Evolutionary conservation across 2,329 filamentous ascomycete species (phyloP), one percentile per base, ranked within the genome.

Genomic region (Aureobasidium mangrovei): DNA sequence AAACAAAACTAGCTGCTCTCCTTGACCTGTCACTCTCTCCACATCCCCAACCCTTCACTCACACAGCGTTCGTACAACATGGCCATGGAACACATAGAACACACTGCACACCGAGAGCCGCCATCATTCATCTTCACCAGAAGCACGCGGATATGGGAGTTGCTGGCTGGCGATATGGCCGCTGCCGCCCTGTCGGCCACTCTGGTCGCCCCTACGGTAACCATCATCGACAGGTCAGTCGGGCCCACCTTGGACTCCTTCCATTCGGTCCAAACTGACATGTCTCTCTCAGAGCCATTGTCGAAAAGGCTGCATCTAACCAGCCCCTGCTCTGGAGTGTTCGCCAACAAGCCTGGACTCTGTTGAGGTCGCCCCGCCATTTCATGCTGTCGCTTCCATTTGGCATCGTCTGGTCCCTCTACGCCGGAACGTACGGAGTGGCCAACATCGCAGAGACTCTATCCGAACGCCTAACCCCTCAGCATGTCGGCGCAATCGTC

Each of bases 321-420:
- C 58, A 57, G 12, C 59, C 59, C 1, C 48, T 58, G 12, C n/a
- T 54, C n/a, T 39, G 55, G n/a, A 55, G 58, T 51, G 57, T 60
- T 1, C 46, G 64, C 32, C 57, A 54, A 1, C 61, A 63, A 24
- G 56, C 64, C 5, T 52, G 62, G 6, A 60, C 58, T 41, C 61
- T 63, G 18, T 57, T 63, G 12, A 60, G 56, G n/a, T 58, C 61
- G 33, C 65, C 62, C 18, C 54, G 56, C 29, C 54, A 56, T 1
- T 65, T 65, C 53, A 61, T 67, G 56, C 58, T 58, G 7, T 58
- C 61, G 27, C 63, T 61, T 35, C 63, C 64, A 1, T 64, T 66
- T 52, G 60, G 64, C 35, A 59, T 63, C 39, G 61, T 66, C 28
- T 66, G 58, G 64, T 60, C 58, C 9, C 56, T 67, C 3, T 67